A percentile compares a stretch with the other conserved stretches of the same genome.
These are phyloP conservation scores for Clarireedia hainanense DNA, from an alignment of 2,329 filamentous ascomycete species.

Conservation along the genomic window DNA sequence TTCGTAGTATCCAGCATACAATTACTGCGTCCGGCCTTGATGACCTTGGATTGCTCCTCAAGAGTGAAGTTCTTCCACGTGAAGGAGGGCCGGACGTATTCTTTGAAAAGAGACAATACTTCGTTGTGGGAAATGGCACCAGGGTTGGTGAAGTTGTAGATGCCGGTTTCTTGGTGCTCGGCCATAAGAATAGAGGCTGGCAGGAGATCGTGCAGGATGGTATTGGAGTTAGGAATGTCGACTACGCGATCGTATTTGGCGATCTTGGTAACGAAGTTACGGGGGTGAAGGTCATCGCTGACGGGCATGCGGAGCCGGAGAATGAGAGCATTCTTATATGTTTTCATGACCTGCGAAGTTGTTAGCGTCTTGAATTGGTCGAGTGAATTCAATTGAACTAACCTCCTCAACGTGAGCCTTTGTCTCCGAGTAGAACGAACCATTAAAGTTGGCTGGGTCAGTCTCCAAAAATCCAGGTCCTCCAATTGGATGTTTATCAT, in stretches of 20 bases:
- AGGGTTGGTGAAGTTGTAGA: slow-evolving; percentile 66
- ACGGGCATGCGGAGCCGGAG: slow-evolving; percentile 63
- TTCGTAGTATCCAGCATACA: slow-evolving; percentile 57
- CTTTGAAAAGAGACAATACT: slow-evolving; percentile 53
- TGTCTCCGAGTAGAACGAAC: slow-evolving; percentile 61
- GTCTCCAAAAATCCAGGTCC: slow-evolving; percentile 54
- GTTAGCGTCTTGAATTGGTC: slow-evolving; percentile 7
- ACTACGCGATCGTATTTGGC: slow-evolving; percentile 56
- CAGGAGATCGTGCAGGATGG: slow-evolving; percentile 56
- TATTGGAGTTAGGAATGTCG: slow-evolving; percentile 62
- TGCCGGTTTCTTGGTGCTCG: slow-evolving; percentile 52
- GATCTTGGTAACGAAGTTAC: slow-evolving; percentile 65
- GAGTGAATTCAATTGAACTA: slow-evolving; percentile 19
- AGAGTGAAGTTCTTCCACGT: slow-evolving; percentile 59
- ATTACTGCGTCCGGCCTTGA: slow-evolving; percentile 60
- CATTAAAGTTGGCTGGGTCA: slow-evolving; percentile 56
- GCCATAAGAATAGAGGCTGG: slow-evolving; percentile 53
- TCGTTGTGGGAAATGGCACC: slow-evolving; percentile 66
- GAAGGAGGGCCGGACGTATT: slow-evolving; percentile 53
- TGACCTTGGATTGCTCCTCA: slow-evolving; percentile 58
- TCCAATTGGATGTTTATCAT: slow-evolving; percentile 51
- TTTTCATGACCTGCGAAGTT: slow-evolving; percentile 46
- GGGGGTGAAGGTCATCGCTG: slow-evolving; percentile 56
- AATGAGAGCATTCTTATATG: slow-evolving; percentile 54
- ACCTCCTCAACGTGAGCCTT: slow-evolving; percentile 60